These are phyloP conservation scores for Trichophyton verrucosum DNA, from an alignment of 2,329 filamentous ascomycete species.

Conservation along the genomic window DNA sequence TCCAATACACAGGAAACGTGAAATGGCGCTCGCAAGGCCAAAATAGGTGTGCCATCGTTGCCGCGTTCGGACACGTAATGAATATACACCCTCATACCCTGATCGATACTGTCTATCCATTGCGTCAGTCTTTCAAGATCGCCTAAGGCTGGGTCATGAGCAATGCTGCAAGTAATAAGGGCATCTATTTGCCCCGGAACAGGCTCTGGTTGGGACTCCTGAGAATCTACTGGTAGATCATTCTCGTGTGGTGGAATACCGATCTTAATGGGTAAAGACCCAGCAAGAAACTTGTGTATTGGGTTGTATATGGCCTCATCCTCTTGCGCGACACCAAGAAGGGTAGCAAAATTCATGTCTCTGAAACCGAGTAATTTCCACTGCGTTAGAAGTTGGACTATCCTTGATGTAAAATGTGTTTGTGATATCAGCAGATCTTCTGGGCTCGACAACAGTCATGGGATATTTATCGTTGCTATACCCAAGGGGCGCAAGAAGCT, in stretches of 20 bases:
- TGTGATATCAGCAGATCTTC: background rate
- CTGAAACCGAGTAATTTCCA: background rate
- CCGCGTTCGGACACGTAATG: background rate
- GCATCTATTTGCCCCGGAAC: background rate
- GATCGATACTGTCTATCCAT: background rate
- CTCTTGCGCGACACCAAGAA: background rate
- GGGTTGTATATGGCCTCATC: background rate
- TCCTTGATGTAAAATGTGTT: background rate
- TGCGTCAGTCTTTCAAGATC: background rate
- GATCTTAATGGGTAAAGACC: background rate
- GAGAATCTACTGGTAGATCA: background rate
- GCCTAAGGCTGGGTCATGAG: background rate
- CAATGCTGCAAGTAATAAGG: background rate
- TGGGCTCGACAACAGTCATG: background rate
- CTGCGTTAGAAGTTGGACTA: background rate
- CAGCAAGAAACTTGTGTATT: background rate
- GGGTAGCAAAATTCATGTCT: background rate
- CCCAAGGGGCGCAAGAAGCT: background rate
- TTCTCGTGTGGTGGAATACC: background rate
- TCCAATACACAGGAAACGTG: background rate
- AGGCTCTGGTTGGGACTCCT: background rate
- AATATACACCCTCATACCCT: background rate
- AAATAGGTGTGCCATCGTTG: background rate
- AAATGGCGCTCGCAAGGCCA: background rate
- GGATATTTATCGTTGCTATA: background rate